These are phyloP conservation scores for Cryptosporidium felis DNA, from an alignment of 169 alveolate genomes.

Conservation along the genomic window DNA sequence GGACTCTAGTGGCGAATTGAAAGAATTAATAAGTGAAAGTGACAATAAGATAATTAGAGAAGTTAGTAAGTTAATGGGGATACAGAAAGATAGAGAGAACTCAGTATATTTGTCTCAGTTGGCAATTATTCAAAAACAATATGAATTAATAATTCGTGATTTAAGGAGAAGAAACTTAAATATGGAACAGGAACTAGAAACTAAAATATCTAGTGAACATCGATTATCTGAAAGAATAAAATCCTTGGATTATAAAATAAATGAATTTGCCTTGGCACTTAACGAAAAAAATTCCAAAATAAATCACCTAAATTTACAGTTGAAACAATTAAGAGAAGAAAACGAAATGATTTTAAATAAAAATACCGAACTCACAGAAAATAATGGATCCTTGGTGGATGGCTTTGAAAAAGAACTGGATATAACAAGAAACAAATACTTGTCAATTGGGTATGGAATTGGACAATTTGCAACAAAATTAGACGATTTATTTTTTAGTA, in stretches of 20 bases:
- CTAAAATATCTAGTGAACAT: slow-evolving; percentile 16
- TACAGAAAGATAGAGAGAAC: neutral
- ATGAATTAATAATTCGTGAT: slow-evolving; percentile 54
- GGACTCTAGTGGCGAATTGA: neutral
- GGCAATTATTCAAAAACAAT: slow-evolving; percentile 21
- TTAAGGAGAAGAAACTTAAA: slow-evolving; percentile 15
- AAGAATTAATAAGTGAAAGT: neutral
- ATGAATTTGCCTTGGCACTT: neutral
- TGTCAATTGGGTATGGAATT: slow-evolving; percentile 11
- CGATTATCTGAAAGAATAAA: neutral
- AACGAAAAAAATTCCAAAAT: slow-evolving; percentile 11
- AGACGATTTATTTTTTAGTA: neutral
- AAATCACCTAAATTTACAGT: neutral
- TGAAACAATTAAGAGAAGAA: slow-evolving; percentile 15
- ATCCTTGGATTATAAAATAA: slow-evolving; percentile 4
- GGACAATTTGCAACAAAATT: neutral
- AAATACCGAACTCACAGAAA: neutral
- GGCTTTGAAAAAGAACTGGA: neutral
- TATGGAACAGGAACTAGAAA: slow-evolving; percentile 13
- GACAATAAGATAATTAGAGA: neutral
- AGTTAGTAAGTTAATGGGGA: neutral
- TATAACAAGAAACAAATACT: neutral
- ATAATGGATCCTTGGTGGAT: neutral
- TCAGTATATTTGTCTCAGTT: slow-evolving; percentile 2
- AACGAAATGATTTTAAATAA: neutral